Conservation (phyloP, 2,329 filamentous ascomycete species). For the Colletotrichum sp. region DNA sequence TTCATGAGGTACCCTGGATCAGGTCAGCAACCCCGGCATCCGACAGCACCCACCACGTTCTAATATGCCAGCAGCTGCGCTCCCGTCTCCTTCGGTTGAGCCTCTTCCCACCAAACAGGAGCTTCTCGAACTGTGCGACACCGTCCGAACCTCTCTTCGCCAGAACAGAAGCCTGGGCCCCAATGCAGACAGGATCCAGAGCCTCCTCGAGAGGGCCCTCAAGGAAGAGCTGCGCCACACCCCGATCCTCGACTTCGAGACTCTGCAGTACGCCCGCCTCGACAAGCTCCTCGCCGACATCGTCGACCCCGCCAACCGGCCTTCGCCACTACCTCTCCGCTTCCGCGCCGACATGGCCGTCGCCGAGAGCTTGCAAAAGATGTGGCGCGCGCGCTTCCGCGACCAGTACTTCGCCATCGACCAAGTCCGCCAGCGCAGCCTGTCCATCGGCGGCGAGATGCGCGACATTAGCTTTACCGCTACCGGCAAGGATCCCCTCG, state of each 20-base stretch:
- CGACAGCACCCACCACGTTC: neutral
- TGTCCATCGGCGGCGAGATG: conserved; percentile 43
- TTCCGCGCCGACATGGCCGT: conserved; percentile 38
- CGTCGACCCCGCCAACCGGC: conserved; percentile 33
- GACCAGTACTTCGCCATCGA: conserved; percentile 52
- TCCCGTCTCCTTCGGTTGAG: neutral
- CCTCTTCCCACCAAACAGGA: neutral
- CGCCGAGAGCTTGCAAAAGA: conserved; percentile 43
- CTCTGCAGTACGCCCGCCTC: conserved; percentile 42
- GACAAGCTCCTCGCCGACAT: conserved; percentile 50
- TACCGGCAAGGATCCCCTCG: conserved; percentile 30
- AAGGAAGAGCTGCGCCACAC: conserved; percentile 40
- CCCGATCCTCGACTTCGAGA: conserved; percentile 41
- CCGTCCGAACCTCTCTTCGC: conserved; percentile 40
- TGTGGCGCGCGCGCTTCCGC: conserved; percentile 49
- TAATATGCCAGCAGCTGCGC: neutral
- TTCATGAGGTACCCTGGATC: conserved; percentile 8
- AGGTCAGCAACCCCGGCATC: neutral
- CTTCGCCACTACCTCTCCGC: conserved; percentile 29
- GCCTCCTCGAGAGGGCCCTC: conserved; percentile 42
- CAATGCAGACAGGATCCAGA: conserved; percentile 38
- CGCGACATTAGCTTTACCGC: conserved; percentile 45
- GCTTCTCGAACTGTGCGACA: conserved; percentile 48
- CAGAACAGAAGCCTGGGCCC: conserved; percentile 35
- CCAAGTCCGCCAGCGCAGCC: conserved; percentile 40